Evolutionary conservation across 192 early-diverging fungal genomes (phyloP), one percentile per base, ranked within the genome.

Genomic region (Coemansia sp.): DNA sequence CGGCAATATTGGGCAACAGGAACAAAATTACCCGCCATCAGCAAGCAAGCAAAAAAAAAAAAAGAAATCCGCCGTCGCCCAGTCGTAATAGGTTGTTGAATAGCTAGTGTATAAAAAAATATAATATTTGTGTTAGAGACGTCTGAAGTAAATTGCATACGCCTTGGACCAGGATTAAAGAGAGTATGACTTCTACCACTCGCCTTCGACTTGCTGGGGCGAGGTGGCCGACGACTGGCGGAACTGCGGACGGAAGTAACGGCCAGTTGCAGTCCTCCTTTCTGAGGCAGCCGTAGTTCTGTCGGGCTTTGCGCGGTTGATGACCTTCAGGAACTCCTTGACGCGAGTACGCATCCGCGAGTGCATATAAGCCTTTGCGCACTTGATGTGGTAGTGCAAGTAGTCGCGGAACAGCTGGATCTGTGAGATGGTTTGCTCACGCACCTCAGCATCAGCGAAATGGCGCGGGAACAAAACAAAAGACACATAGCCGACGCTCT

Each of bases 371-470:
- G 97, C 94, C 86, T 99, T 99, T 53, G 95, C 94, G 62, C 94
- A 95, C 85, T 99, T 99, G 85, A 99, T 97, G 72, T 99, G 97
- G 84, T 97, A 99, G 77, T 99, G 97, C 66, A 99, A 85, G 81
- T 97, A 99, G 84, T 99, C 95, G 44, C 96, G 88, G 91, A 97
- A 98, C 64, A 98, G 87, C 82, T 95, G 96, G 73, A 98, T 95
- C 69, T 93, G 89, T 37, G 96, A 98, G 50, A 98, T 98, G 6
- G 93, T 94, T 63, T 92, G 92, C 72, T 95, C 93, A 67, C 91
- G 90, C 23, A 90, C 87, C 53, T 89, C 89, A 12, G 81, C 77
- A 37, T 83, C 68, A 9, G 84, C 75, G 79, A 93, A 97, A 75
- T 99, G 94, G 17, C 93, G 88, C 42, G 97, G 96, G 82, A 96